phyloP scores from a whole-genome alignment of 805 yeast genomes.

The Scheffersomyces lignosus region DNA sequence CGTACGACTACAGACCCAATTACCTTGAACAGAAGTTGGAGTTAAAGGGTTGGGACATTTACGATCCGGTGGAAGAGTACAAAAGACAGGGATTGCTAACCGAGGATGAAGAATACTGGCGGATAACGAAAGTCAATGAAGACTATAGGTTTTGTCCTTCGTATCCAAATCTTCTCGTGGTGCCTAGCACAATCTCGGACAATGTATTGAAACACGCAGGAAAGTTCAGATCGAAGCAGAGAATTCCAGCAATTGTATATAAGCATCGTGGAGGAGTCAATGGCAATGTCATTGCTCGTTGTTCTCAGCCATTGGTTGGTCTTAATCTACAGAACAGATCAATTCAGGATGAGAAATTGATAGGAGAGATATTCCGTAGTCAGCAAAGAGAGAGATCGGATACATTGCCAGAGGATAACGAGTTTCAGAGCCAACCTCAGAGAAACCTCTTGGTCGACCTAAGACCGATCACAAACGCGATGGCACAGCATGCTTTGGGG shows the following conservation, averaged over 20 bases:
- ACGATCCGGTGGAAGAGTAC: slow-evolving; percentile 63
- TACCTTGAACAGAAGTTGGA: slow-evolving; percentile 55
- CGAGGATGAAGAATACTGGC: slow-evolving; percentile 51
- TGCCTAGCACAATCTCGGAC: slow-evolving; percentile 80
- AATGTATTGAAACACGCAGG: slow-evolving; percentile 80
- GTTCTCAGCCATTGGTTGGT: slow-evolving; percentile 93
- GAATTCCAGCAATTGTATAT: slow-evolving; percentile 83
- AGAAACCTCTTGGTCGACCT: slow-evolving; percentile 80
- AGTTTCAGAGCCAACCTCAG: slow-evolving; percentile 34
- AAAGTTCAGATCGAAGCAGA: slow-evolving; percentile 77
- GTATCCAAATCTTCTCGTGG: slow-evolving; percentile 67
- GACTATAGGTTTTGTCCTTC: slow-evolving; percentile 69
- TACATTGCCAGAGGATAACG: slow-evolving; percentile 17
- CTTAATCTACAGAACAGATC: slow-evolving; percentile 77
- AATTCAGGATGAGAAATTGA: slow-evolving; percentile 84
- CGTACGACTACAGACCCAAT: slow-evolving; percentile 78
- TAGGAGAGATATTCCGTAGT: slow-evolving; percentile 69
- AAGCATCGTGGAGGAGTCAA: slow-evolving; percentile 56
- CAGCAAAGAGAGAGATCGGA: slow-evolving; percentile 39
- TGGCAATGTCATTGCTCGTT: slow-evolving; percentile 79
- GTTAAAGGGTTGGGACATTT: slow-evolving; percentile 69
- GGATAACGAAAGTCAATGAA: slow-evolving; percentile 63
- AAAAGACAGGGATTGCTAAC: slow-evolving; percentile 64
- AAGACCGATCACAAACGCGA: slow-evolving; percentile 89
- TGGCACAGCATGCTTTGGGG: slow-evolving; percentile 95